phyloP scores from a whole-genome alignment of 495 filamentous ascomycete genomes.

The Podospora pseudopauciseta region DNA sequence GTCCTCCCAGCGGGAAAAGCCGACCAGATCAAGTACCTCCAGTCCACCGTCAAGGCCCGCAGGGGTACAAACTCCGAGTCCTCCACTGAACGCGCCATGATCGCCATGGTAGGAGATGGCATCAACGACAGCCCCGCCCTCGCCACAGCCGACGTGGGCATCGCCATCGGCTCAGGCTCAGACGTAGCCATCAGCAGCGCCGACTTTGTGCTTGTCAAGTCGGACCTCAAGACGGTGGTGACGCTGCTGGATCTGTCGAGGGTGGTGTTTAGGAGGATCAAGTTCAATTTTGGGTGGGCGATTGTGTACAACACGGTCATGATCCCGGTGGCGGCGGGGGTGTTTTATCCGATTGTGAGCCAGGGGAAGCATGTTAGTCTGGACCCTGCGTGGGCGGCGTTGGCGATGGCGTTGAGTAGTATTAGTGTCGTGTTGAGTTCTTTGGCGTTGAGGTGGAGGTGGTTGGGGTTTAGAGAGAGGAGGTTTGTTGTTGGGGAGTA shows the following conservation, averaged over 20 bases:
- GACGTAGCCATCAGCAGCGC: slow-evolving; percentile 82
- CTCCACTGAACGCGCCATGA: slow-evolving; percentile 34
- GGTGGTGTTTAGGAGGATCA: slow-evolving; percentile 72
- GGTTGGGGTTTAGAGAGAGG: slow-evolving; percentile 47
- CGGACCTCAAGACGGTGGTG: slow-evolving; percentile 64
- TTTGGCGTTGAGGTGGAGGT: slow-evolving; percentile 56
- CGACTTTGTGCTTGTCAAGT: slow-evolving; percentile 80
- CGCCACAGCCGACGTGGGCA: slow-evolving; percentile 72
- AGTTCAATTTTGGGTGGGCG: slow-evolving; percentile 87
- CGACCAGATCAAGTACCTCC: slow-evolving; percentile 74
- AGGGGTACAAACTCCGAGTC: slow-evolving; percentile 24
- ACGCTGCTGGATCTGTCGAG: slow-evolving; percentile 67
- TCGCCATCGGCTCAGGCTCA: slow-evolving; percentile 78
- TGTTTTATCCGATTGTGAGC: slow-evolving; percentile 64
- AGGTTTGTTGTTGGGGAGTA: slow-evolving; percentile 5
- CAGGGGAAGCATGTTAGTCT: slow-evolving; percentile 54
- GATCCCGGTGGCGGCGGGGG: slow-evolving; percentile 80
- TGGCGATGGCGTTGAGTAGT: slow-evolving; percentile 85
- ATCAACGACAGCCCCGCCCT: slow-evolving; percentile 88
- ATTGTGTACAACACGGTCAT: slow-evolving; percentile 77
- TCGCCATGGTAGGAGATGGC: slow-evolving; percentile 71
- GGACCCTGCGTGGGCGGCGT: slow-evolving; percentile 77
- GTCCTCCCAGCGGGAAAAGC: slow-evolving; percentile 85
- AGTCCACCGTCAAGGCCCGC: slow-evolving; percentile 52
- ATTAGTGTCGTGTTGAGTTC: slow-evolving; percentile 76